phyloP scores from a whole-genome alignment of 2,329 filamentous ascomycete species.

The Aspergillus uvarum region DNA sequence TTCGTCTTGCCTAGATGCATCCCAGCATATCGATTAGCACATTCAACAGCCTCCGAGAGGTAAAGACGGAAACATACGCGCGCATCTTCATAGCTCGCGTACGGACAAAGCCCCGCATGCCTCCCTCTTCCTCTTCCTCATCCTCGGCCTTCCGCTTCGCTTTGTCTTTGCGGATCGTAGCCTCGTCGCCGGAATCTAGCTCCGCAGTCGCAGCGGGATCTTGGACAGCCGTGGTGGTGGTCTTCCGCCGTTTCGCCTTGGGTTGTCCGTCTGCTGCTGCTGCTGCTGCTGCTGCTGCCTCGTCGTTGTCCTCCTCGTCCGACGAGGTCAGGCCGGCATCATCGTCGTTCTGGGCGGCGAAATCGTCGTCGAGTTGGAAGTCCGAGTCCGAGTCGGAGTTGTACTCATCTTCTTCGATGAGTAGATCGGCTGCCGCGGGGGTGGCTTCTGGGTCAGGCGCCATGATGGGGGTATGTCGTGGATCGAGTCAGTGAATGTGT shows the following conservation, averaged over 20 bases:
- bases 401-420: conserved; percentile 35
- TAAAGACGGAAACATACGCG: conserved; percentile 36
- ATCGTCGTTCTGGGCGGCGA: conserved; percentile 35
- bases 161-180: conserved; percentile 52
- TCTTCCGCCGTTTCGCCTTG: conserved; percentile 42
- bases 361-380: conserved; percentile 40
- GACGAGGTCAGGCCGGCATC: conserved; percentile 29
- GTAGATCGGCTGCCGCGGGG: not conserved
- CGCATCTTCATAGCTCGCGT: conserved; percentile 54
- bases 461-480: not conserved
- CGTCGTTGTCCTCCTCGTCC: conserved; percentile 26
- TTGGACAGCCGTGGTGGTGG: conserved; percentile 21
- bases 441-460: not conserved
- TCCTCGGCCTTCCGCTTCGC: conserved; percentile 44
- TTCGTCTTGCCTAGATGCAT: conserved; percentile 44
- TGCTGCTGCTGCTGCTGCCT: not conserved
- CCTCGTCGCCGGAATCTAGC: conserved; percentile 58
- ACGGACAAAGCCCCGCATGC: conserved; percentile 52
- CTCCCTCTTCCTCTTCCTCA: conserved; percentile 46
- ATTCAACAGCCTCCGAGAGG: not conserved
- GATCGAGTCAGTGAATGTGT: not conserved
- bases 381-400: conserved; percentile 42
- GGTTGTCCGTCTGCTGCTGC: conserved; percentile 18
- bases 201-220: conserved; percentile 30
- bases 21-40: conserved; percentile 11